Percentiles rank a stretch among this genome's conserved stretches.
phyloP scores from a whole-genome alignment of 345 rosid genomes.

The Brassica carinata region DNA sequence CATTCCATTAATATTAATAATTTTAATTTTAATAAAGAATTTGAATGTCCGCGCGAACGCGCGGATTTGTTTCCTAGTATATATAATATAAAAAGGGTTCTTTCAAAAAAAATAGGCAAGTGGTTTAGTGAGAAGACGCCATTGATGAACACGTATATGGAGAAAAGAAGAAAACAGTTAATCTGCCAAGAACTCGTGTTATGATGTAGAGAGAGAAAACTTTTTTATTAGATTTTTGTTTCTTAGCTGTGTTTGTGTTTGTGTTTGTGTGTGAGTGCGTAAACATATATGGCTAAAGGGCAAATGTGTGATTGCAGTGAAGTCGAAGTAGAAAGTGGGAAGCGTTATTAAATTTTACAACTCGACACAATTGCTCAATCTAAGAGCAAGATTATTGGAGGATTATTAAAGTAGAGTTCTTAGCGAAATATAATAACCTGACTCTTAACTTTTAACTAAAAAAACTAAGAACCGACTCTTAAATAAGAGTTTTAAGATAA shows the following conservation, averaged over 20 bases:
- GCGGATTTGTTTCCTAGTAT: not conserved
- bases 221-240: not conserved
- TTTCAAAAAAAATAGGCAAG: not conserved
- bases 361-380: not conserved
- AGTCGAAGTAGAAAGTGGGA: not conserved
- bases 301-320: conserved; percentile 15
- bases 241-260: not conserved
- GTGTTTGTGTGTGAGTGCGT: not conserved
- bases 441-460: no score
- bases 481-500: no score
- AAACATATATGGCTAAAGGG: not conserved
- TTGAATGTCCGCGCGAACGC: no score
- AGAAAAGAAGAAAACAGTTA: conserved; percentile 10
- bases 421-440: no score
- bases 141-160: conserved; percentile 35
- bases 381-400: no score
- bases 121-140: conserved; percentile 32
- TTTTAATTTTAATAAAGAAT: no score
- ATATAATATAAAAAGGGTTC: not conserved
- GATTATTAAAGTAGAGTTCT: no score
- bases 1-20: no score
- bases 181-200: conserved; percentile 12
- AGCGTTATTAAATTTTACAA: not conserved
- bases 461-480: no score
- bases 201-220: not conserved